A percentile compares a stretch with the other conserved stretches of the same genome.
phyloP scores from a whole-genome alignment of 2,329 filamentous ascomycete species.

The Tolypocladium amazonense region DNA sequence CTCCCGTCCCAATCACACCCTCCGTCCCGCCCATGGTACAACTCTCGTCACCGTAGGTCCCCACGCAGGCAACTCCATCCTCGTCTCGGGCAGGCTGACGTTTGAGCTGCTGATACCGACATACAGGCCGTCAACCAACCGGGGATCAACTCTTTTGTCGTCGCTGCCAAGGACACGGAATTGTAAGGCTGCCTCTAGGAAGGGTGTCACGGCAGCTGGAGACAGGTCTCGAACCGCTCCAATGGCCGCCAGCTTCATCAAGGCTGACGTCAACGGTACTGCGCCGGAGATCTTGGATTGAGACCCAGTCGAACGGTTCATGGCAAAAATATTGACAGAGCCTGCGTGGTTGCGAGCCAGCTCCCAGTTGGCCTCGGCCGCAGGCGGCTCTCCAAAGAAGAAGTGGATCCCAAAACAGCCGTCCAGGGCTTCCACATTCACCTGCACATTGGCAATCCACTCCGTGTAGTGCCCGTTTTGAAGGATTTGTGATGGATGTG shows the following conservation, averaged over 20 bases:
- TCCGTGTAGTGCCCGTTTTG: conserved; percentile 39
- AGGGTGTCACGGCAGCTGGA: conserved; percentile 25
- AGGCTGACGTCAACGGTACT: conserved; percentile 38
- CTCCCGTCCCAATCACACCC: background rate
- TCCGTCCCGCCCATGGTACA: conserved; percentile 11
- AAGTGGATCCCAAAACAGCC: conserved; percentile 54
- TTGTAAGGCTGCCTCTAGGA: conserved; percentile 27
- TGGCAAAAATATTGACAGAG: conserved; percentile 45
- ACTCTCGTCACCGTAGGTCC: conserved; percentile 11
- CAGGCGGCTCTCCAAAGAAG: conserved; percentile 49
- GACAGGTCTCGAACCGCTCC: conserved; percentile 27
- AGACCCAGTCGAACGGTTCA: conserved; percentile 21
- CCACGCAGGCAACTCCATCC: conserved; percentile 17
- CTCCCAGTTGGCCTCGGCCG: conserved; percentile 37
- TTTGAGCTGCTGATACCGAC: conserved; percentile 19
- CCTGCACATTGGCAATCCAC: conserved; percentile 58
- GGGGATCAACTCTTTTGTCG: conserved; percentile 13
- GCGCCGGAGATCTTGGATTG: conserved; percentile 33
- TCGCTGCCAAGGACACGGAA: conserved; percentile 18
- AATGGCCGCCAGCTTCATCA: conserved; percentile 30
- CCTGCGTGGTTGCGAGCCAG: conserved; percentile 47
- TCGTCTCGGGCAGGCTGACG: conserved; percentile 13
- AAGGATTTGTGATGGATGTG: conserved; percentile 19
- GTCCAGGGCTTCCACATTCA: conserved; percentile 47
- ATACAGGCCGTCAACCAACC: conserved; percentile 16